These are phyloP conservation scores for Xylaria sp. DNA, from an alignment of 2,329 filamentous ascomycete species.

Conservation along the genomic window DNA sequence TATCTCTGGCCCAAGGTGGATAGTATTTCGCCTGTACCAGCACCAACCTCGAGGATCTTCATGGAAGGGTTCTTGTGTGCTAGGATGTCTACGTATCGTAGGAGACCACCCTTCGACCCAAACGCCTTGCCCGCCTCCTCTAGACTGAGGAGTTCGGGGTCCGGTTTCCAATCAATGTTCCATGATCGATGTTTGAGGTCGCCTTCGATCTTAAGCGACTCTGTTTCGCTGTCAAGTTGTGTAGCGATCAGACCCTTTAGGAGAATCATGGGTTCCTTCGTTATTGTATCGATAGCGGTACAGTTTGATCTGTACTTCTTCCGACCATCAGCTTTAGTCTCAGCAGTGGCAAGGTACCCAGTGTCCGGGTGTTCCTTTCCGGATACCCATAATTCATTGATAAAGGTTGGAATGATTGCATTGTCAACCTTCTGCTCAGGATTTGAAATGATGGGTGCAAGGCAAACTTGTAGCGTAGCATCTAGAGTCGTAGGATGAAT, in stretches of 20 bases:
- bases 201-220: neutral
- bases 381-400: constrained; percentile 25
- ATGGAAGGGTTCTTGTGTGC: constrained; percentile 25
- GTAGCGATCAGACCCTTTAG: constrained; percentile 21
- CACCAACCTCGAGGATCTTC: constrained; percentile 42
- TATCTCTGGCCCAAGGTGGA: constrained; percentile 38
- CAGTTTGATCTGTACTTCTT: constrained; percentile 22
- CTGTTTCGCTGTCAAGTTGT: constrained; percentile 7
- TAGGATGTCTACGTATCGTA: constrained; percentile 30
- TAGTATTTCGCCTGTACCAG: constrained; percentile 40
- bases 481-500: constrained; percentile 38
- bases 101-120: constrained; percentile 13
- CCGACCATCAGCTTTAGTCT: constrained; percentile 8
- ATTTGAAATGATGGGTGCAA: constrained; percentile 18
- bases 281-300: constrained; percentile 14
- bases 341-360: constrained; percentile 6
- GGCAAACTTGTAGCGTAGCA: constrained; percentile 29
- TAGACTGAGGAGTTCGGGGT: constrained; percentile 20
- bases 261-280: constrained; percentile 13
- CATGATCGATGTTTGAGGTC: constrained; percentile 20
- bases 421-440: constrained; percentile 9
- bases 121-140: constrained; percentile 23
- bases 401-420: constrained; percentile 16
- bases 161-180: constrained; percentile 31
- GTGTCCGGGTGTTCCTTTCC: neutral